Evolutionary conservation across 2,329 filamentous ascomycete genomes (phyloP), one percentile per base, ranked within the genome.

Genomic region (Microsporum canis): DNA sequence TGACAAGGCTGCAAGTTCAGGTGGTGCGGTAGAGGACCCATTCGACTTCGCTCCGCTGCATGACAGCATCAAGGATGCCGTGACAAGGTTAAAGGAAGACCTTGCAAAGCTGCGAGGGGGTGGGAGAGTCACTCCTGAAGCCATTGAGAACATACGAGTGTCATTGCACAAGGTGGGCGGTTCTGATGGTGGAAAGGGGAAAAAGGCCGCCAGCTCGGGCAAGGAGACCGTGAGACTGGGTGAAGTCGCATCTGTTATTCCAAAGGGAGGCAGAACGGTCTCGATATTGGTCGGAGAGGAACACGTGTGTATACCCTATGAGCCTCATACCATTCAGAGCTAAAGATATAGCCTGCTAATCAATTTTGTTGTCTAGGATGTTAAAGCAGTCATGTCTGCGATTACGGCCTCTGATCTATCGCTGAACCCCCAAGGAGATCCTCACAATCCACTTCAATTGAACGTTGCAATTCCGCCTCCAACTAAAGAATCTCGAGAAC

Each of bases 181-280:
- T 39, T 8, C 17, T 2, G 55, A 41, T 23, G 55, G 5, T 29
- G 55, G 55, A 8, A 41, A 38, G 33, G 38, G 38, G 33, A 63
- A 65, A n/a, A 60, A 60, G 8, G 38, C 14, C 29, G 63, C 59
- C 7, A 34, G 38, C 39, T 47, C 57, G 23, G 67, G 60, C 27
- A 82, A 80, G 62, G 76, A 81, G 62, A 80, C 73, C 1, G 77
- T 82, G 57, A 78, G 75, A 64, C 67, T 89, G 58, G 78, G 80
- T 7, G 85, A 88, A 68, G 68, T 89, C 61, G 86, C 85, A 2
- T 85, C 87, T 68, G 83, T 88, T 14, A 76, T 88, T 43, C 83
- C 84, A 0, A 84, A 85, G 67, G 84, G 80, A 31, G 79, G 85
- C 8, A 73, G 85, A 60, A 78, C 78, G 66, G 71, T 88, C 34